Evolutionary conservation across 2,329 filamentous ascomycete genomes (phyloP).

Genomic region (Colletotrichum sp.): DNA sequence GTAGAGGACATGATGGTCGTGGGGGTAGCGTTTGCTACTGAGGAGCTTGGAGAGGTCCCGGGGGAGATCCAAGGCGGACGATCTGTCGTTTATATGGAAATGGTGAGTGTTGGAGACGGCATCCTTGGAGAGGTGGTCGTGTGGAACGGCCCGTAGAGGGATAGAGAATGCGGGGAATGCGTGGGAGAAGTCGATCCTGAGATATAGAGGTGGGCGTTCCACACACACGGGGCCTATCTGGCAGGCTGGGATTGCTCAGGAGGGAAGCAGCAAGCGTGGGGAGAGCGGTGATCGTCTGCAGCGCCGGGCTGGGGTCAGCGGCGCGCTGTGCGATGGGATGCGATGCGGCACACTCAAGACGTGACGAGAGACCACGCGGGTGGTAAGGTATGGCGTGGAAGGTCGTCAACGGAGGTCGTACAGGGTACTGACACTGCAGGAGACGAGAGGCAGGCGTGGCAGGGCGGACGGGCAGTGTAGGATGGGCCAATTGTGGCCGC

Average conservation of each 20-base stretch:
- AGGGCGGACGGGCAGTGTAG: slow-evolving; percentile 14
- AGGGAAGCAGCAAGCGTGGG: slow-evolving; percentile 13
- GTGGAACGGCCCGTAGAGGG: slow-evolving; percentile 24
- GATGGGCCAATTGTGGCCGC: slow-evolving; percentile 19
- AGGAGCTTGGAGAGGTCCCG: slow-evolving; percentile 6
- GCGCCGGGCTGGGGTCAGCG: background rate
- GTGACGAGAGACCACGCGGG: background rate
- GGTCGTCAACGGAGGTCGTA: slow-evolving; percentile 8
- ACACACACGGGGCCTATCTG: slow-evolving; percentile 18
- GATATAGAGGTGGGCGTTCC: slow-evolving; percentile 16
- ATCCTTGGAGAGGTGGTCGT: slow-evolving; percentile 23
- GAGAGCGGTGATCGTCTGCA: slow-evolving; percentile 12
- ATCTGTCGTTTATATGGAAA: slow-evolving; percentile 22
- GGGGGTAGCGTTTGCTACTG: slow-evolving; percentile 7
- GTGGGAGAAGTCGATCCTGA: slow-evolving; percentile 16
- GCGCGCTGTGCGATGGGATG: slow-evolving; percentile 9
- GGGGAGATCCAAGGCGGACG: slow-evolving; percentile 14
- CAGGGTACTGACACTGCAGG: slow-evolving; percentile 15
- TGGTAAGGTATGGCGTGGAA: background rate
- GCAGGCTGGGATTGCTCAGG: slow-evolving; percentile 9
- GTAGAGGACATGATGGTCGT: slow-evolving; percentile 33
- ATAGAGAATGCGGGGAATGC: slow-evolving; percentile 18
- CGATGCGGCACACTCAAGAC: slow-evolving; percentile 9
- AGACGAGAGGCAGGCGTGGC: slow-evolving; percentile 7
- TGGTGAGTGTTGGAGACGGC: slow-evolving; percentile 21